Evolutionary conservation across 2,329 filamentous ascomycete species (phyloP).

Genomic region (Periconia digitata): DNA sequence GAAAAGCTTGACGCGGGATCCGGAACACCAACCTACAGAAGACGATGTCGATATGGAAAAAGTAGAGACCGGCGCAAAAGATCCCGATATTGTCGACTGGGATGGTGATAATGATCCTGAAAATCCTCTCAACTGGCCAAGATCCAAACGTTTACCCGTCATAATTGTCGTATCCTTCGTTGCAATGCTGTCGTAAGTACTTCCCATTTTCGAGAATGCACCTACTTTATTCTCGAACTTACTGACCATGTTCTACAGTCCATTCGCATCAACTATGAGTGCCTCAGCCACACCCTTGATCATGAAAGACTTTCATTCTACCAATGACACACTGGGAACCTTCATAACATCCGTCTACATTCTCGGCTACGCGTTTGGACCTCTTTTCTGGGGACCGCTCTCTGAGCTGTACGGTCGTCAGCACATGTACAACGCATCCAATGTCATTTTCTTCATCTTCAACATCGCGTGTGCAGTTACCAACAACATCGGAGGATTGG

Average conservation of each 20-base stretch:
- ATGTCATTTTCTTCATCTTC: constrained; percentile 18
- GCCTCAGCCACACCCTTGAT: constrained; percentile 10
- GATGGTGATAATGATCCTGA: constrained; percentile 20
- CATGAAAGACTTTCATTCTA: constrained; percentile 8
- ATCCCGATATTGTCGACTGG: constrained; percentile 16
- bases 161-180: constrained; percentile 23
- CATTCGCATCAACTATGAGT: constrained; percentile 10
- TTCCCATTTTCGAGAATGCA: not conserved
- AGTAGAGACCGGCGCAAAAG: not conserved
- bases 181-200: constrained; percentile 26
- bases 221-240: not conserved
- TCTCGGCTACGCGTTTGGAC: constrained; percentile 27
- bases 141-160: constrained; percentile 18
- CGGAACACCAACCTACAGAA: not conserved
- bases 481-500: constrained; percentile 22
- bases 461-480: constrained; percentile 28
- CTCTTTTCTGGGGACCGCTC: constrained; percentile 32
- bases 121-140: constrained; percentile 34
- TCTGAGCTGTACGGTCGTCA: constrained; percentile 42
- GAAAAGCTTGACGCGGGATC: not conserved
- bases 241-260: not conserved
- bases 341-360: constrained; percentile 36
- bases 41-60: not conserved
- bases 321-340: constrained; percentile 3
- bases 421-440: constrained; percentile 30